Evolutionary conservation across 495 filamentous ascomycete species (phyloP), one percentile per base, ranked within the genome.

Genomic region (Penicillium coffeae): DNA sequence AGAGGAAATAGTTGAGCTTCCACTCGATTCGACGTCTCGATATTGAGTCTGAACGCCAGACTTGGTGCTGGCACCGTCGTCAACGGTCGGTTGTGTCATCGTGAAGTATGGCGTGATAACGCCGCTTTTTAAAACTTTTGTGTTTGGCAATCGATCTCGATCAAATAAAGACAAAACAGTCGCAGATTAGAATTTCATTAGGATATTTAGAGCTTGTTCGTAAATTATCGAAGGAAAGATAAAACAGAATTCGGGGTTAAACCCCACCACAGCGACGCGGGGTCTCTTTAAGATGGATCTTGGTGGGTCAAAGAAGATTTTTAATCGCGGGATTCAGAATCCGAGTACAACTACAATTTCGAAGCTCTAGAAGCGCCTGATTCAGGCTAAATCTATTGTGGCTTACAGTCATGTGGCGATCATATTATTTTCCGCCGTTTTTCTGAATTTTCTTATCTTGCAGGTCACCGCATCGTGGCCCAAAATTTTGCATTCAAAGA

Each of bases 1-100:
- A 8, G 22, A 49, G 20, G 45, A 41, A n/a, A 41, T 45, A 16
- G 36, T 27, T 21, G 51, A 49, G n/a, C 39, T 13, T 8, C 25
- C 41, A 21, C 45, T 41, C 15, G 51, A 54, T 19, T 37, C 41
- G 10, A 49, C 16, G 16, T 54, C 46, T 21, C 36, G 30, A 20
- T 40, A 48, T 30, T 38, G 33, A 33, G 41, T 52, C 22, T 48
- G 36, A 22, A 48, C 37, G 10, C 34, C 44, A 13, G 42, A 36
- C 21, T 49, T 42, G 36, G 37, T 20, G n/a, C 43, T 27, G 21
- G n/a, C 36, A 21, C 34, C 37, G 12, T 20, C 40, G 25, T 33
- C 39, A 38, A 44, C 34, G 3, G 45, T 12, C 38, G 42, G 21
- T 13, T 46, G 45, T 49, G 40, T 21, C 51, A 54, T 50, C 14